Base-by-base conservation (phyloP, 2,329 filamentous ascomycete species). In the Aspergillus puulaauensis region DNA sequence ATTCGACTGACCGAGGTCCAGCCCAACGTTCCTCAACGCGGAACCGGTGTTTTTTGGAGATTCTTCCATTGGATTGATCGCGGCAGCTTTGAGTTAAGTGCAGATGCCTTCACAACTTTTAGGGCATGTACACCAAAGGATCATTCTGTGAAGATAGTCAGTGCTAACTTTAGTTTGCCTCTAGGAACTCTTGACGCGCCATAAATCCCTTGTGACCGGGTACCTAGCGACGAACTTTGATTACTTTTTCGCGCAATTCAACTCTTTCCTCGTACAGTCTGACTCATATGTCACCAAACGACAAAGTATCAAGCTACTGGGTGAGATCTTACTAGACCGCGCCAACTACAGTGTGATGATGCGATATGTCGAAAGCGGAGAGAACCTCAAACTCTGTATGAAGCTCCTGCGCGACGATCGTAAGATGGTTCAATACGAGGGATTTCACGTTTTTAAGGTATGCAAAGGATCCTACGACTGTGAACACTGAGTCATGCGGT, bases 281-380 rank as follows among this genome's bases (percentile, higher is more conserved):
- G 91, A 93, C 71, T 96, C 90, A 71, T 99, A 99, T 72, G 95
- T 99, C 61, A 99, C 95, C 24, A 99, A 99, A 76, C 86, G 95
- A 50, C 95, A 99, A 77, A 97, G 92, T 15, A 98, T 98, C 78
- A 99, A 99, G 75, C 83, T 99, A 44, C 85, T 99, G 2, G 95
- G 95, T 53, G 95, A 99, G 77, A 91, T 99, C 48, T 79, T 99
- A 56, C 83, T 99, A 35, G 95, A 98, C 74, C 87, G 95, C 44
- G 91, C 93, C 62, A 98, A 99, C 77, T 99, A 99, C 80, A 91
- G 88, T 71, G 91, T 98, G 71, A 99, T 99, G 95, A 98, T 93
- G 57, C 87, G 90, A 61, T 99, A 98, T 72, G 95, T 99, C 58
- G 93, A 96, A 73, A 88, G 90, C 49, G 93, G 93, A 59, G 93